Percentiles rank a stretch among this genome's conserved stretches.
phyloP scores from a whole-genome alignment of 805 yeast genomes.

The Pichia californica region DNA sequence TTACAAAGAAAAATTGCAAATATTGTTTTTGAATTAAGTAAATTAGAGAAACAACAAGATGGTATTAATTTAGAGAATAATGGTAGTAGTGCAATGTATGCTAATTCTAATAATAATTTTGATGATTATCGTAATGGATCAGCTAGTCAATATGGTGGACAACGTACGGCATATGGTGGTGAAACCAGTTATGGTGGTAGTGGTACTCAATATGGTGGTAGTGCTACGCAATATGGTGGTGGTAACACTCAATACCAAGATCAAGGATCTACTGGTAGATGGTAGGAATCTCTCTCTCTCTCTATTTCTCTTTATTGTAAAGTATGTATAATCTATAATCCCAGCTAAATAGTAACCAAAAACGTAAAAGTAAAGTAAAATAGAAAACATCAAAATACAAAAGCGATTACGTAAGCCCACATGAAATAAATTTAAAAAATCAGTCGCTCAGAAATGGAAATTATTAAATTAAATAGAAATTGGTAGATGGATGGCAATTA shows the following conservation, averaged over 20 bases:
- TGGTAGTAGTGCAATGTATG: conserved; percentile 8
- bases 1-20: conserved; percentile 88
- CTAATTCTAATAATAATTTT: conserved; percentile 13
- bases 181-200: conserved; percentile 14
- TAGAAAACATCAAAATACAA: too few relatives aligned
- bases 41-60: conserved; percentile 28
- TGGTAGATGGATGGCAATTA: too few relatives aligned
- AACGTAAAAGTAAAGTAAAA: neutral
- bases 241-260: conserved; percentile 24
- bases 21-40: conserved; percentile 62
- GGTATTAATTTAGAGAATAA: neutral
- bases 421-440: too few relatives aligned
- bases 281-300: conserved; percentile 14
- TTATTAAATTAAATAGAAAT: too few relatives aligned
- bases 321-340: too few relatives aligned
- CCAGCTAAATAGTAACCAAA: neutral
- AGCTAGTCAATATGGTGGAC: neutral
- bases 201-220: conserved; percentile 13
- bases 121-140: conserved; percentile 5
- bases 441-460: too few relatives aligned
- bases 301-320: too few relatives aligned
- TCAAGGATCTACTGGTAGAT: conserved; percentile 27
- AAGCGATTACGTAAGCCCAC: too few relatives aligned
- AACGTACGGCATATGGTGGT: conserved; percentile 11
- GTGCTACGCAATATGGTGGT: conserved; percentile 13